Percentiles rank a stretch among this genome's conserved stretches.
Evolutionary conservation across 2,329 filamentous ascomycete genomes (phyloP).

Genomic region (Aspergillus versicolor): DNA sequence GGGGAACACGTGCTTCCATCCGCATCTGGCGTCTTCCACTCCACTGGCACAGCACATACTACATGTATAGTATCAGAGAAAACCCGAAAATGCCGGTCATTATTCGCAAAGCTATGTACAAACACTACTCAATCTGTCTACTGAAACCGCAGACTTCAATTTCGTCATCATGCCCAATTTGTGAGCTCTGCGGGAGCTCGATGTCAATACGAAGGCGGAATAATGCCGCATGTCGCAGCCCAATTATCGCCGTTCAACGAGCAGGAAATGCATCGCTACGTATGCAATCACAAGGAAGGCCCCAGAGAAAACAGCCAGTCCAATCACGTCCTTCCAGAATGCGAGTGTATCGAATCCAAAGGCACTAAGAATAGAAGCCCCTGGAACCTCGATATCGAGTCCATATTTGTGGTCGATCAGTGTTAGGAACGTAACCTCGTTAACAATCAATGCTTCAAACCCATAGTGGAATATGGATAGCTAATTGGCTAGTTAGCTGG

Average conservation of each 20-base stretch:
- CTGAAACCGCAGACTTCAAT: background rate
- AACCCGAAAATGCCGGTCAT: background rate
- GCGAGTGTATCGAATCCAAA: conserved; percentile 91
- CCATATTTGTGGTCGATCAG: conserved; percentile 94
- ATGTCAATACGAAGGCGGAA: background rate
- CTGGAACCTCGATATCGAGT: conserved; percentile 92
- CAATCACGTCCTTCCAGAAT: conserved; percentile 80
- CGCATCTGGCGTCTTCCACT: conserved; percentile 14
- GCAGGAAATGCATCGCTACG: conserved; percentile 84
- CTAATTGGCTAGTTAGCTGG: conserved; percentile 37
- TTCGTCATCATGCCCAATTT: background rate
- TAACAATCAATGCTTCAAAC: conserved; percentile 94
- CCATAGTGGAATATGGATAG: conserved; percentile 98
- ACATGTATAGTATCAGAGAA: no score
- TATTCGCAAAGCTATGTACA: conserved; percentile 13
- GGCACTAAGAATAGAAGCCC: conserved; percentile 86
- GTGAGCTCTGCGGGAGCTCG: background rate
- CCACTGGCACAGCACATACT: background rate
- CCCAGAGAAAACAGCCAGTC: conserved; percentile 76
- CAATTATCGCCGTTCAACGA: conserved; percentile 78
- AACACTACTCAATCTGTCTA: background rate
- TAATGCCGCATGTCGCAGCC: background rate
- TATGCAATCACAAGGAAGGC: conserved; percentile 88
- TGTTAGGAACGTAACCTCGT: conserved; percentile 87
- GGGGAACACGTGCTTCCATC: conserved; percentile 23